Conservation (phyloP, 371 early-diverging fungal genomes). For the Circinella minor region DNA sequence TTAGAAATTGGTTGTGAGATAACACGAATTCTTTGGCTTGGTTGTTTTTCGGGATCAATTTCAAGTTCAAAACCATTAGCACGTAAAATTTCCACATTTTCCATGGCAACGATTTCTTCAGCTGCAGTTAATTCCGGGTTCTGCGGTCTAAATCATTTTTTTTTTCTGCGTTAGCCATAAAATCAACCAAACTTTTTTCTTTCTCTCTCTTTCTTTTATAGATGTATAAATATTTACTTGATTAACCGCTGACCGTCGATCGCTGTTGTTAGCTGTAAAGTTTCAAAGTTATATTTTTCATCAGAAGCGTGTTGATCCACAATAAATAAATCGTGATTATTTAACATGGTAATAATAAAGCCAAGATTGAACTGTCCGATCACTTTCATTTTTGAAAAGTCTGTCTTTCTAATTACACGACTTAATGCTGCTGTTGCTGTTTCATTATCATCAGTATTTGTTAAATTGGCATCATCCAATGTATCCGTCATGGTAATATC, state of each 20-base stretch:
- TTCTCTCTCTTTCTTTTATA: not conserved
- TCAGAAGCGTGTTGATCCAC: slow-evolving; percentile 99
- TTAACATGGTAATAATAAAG: slow-evolving; percentile 87
- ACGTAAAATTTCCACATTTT: slow-evolving; percentile 70
- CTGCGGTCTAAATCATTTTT: slow-evolving; percentile 29
- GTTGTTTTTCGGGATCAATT: slow-evolving; percentile 57
- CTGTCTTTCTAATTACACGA: slow-evolving; percentile 74
- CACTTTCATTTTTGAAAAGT: slow-evolving; percentile 86
- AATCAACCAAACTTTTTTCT: not conserved
- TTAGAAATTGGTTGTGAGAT: slow-evolving; percentile 71
- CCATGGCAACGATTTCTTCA: slow-evolving; percentile 82
- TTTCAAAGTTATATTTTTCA: slow-evolving; percentile 98
- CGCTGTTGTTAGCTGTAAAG: slow-evolving; percentile 61
- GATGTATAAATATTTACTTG: slow-evolving; percentile 16
- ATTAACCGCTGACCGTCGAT: slow-evolving; percentile 70
- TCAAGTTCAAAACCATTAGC: slow-evolving; percentile 82
- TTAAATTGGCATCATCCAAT: slow-evolving; percentile 40
- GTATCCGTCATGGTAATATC: not conserved
- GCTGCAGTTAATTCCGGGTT: slow-evolving; percentile 74
- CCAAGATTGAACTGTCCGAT: slow-evolving; percentile 99
- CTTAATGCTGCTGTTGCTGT: slow-evolving; percentile 60
- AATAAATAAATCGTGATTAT: slow-evolving; percentile 80
- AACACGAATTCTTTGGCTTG: slow-evolving; percentile 68
- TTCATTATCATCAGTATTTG: slow-evolving; percentile 47
- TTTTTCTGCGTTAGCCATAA: not conserved